These are phyloP conservation scores for Trametes villosa DNA, from an alignment of 768 basidiomycete genomes.

Conservation along the genomic window DNA sequence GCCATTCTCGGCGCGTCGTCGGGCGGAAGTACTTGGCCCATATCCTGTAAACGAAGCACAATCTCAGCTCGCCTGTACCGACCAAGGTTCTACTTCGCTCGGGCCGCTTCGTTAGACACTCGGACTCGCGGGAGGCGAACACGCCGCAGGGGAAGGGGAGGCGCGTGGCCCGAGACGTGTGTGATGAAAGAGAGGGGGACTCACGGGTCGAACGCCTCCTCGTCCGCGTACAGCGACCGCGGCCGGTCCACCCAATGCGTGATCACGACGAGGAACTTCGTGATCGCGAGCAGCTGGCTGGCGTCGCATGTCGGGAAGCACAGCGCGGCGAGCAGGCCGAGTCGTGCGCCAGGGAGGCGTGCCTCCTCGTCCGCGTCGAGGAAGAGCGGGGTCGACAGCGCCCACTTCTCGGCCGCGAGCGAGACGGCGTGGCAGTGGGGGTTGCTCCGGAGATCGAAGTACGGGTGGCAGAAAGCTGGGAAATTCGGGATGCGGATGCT, in stretches of 20 bases:
- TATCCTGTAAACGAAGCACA: constrained; percentile 37
- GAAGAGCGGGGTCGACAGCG: constrained; percentile 17
- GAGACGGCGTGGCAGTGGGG: constrained; percentile 30
- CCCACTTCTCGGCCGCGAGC: constrained; percentile 29
- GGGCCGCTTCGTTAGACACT: neutral
- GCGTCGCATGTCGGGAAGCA: constrained; percentile 63
- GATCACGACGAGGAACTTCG: constrained; percentile 34
- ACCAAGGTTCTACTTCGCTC: neutral
- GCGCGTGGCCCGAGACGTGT: neutral
- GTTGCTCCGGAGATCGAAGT: constrained; percentile 34
- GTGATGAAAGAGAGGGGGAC: constrained; percentile 2
- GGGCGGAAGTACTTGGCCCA: constrained; percentile 41
- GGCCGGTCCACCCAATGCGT: constrained; percentile 26
- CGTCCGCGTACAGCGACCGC: constrained; percentile 16
- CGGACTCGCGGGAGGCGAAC: neutral
- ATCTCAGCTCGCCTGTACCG: neutral
- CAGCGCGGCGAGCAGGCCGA: constrained; percentile 59
- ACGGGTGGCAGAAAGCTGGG: constrained; percentile 25
- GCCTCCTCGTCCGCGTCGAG: constrained; percentile 24
- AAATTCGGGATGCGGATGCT: constrained; percentile 35
- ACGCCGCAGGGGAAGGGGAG: neutral
- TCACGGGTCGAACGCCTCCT: constrained; percentile 26
- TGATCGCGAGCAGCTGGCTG: constrained; percentile 55
- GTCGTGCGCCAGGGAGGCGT: constrained; percentile 37
- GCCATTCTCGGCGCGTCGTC: constrained; percentile 43